These are phyloP conservation scores for Tolypocladium nubicola DNA, from an alignment of 2,329 filamentous ascomycete species.

Conservation along the genomic window DNA sequence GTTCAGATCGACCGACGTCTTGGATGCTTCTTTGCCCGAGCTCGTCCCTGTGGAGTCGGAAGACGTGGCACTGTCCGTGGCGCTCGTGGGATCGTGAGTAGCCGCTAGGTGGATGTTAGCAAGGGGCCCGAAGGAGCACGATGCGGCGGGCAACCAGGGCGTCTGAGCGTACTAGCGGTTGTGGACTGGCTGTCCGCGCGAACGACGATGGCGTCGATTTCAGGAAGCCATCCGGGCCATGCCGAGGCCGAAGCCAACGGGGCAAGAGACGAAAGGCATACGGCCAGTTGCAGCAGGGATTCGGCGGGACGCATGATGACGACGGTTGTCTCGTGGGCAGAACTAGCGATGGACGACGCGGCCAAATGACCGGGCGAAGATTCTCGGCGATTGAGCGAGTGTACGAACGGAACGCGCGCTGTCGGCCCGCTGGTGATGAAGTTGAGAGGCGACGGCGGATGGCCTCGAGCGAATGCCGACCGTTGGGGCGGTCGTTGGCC, in stretches of 20 bases:
- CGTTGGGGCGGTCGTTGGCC: not conserved
- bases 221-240: conserved; percentile 47
- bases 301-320: conserved; percentile 38
- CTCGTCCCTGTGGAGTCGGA: no score
- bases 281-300: conserved; percentile 34
- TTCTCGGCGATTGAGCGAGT: not conserved
- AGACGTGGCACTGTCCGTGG: not conserved
- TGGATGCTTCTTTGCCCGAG: not conserved
- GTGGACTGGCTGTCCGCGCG: conserved; percentile 28
- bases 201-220: conserved; percentile 40
- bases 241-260: conserved; percentile 40
- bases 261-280: conserved; percentile 39
- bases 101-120: not conserved
- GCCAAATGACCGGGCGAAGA: not conserved
- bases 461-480: not conserved
- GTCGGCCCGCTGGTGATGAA: not conserved
- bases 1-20: conserved; percentile 26
- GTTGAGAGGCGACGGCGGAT: not conserved
- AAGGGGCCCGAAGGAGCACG: not conserved
- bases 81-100: not conserved
- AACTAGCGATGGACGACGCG: not conserved
- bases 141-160: not conserved
- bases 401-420: not conserved
- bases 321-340: not conserved
- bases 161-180: not conserved